phyloP scores from a whole-genome alignment of 257 asterid genomes.

The Nicotiana paniculata region DNA sequence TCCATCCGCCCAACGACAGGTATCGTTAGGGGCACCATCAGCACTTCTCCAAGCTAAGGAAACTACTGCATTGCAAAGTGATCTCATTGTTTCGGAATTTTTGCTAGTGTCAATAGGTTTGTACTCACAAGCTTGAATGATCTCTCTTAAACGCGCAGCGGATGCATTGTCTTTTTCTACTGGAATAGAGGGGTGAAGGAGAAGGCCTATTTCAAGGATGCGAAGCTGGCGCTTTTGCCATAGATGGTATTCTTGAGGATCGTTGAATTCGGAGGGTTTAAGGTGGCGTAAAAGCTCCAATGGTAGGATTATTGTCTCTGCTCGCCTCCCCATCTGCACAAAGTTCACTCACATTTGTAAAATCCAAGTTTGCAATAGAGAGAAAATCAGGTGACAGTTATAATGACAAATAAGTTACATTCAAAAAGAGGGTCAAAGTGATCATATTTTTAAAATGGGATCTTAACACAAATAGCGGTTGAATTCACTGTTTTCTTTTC shows the following conservation, averaged over 20 bases:
- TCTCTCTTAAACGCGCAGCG: slow-evolving; percentile 31
- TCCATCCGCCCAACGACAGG: slow-evolving; percentile 76
- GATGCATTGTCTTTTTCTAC: slow-evolving; percentile 40
- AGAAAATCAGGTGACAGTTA: too few species aligned
- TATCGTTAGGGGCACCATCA: slow-evolving; percentile 34
- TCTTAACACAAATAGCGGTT: too few species aligned
- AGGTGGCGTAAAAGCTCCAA: slow-evolving; percentile 62
- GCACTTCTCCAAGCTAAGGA: slow-evolving; percentile 52
- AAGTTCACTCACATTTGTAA: neutral
- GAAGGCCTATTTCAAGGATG: slow-evolving; percentile 56
- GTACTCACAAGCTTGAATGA: slow-evolving; percentile 30
- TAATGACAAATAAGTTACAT: too few species aligned
- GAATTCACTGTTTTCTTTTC: too few species aligned
- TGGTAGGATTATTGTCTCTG: slow-evolving; percentile 75
- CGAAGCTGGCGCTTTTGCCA: slow-evolving; percentile 69
- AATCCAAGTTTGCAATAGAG: too few species aligned
- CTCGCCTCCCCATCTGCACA: slow-evolving; percentile 63
- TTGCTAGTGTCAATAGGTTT: slow-evolving; percentile 54
- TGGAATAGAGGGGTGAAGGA: slow-evolving; percentile 53
- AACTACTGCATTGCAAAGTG: slow-evolving; percentile 40
- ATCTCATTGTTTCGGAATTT: slow-evolving; percentile 43
- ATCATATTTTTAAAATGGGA: too few species aligned
- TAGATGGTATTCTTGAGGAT: slow-evolving; percentile 53
- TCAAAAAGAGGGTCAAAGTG: neutral
- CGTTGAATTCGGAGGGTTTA: slow-evolving; percentile 63